These are phyloP conservation scores for Vigna mungo DNA, from an alignment of 306 rosid species.

Conservation along the genomic window DNA sequence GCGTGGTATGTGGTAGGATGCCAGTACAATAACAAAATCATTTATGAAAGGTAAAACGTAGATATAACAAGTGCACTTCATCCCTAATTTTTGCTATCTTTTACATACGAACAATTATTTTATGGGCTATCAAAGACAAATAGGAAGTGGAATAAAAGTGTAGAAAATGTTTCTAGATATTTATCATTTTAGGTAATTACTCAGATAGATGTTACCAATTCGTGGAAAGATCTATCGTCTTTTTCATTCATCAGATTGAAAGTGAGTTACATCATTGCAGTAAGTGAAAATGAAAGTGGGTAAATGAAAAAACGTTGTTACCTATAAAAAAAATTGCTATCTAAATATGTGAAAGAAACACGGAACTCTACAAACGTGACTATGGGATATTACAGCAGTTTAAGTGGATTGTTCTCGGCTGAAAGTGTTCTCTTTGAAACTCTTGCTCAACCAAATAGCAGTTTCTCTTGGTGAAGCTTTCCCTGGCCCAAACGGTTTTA, in stretches of 20 bases:
- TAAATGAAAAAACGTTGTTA: conserved; percentile 28
- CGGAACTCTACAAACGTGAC: conserved; percentile 39
- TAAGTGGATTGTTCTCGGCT: conserved; percentile 55
- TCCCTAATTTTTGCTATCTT: neutral
- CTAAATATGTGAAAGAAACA: conserved; percentile 47
- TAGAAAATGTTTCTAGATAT: conserved; percentile 1
- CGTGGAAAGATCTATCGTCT: neutral
- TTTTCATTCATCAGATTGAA: conserved; percentile 36
- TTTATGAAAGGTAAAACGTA: neutral
- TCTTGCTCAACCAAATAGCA: conserved; percentile 93
- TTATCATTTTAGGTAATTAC: neutral
- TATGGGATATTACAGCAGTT: conserved; percentile 42
- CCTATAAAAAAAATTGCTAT: conserved; percentile 46
- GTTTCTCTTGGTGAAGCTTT: conserved; percentile 95
- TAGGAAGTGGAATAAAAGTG: neutral
- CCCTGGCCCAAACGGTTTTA: conserved; percentile 93
- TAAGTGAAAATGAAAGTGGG: conserved; percentile 7
- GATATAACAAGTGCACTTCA: neutral
- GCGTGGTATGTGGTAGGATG: neutral
- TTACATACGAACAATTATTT: neutral
- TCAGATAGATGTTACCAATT: neutral
- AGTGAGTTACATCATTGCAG: conserved; percentile 22
- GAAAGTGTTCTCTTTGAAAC: conserved; percentile 72
- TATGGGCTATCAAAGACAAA: neutral
- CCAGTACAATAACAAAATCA: conserved; percentile 7